Evolutionary conservation across 2,329 filamentous ascomycete species (phyloP).

Genomic region (Colletotrichum cereale): DNA sequence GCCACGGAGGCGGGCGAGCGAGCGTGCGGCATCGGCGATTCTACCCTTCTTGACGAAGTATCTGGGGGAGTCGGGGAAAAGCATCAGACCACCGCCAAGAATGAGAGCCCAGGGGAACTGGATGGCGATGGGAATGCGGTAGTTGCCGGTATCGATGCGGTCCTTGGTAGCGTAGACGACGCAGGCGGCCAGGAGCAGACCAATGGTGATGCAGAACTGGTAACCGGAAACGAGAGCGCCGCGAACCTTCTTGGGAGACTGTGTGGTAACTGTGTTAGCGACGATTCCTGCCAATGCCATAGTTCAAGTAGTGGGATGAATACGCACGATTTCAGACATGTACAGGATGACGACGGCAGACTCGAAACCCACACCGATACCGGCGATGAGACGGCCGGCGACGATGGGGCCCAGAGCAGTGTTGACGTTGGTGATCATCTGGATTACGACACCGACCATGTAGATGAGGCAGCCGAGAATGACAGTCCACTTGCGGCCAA

Average conservation of each 20-base stretch:
- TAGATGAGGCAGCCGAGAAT: slow-evolving; percentile 80
- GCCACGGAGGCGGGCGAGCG: slow-evolving; percentile 78
- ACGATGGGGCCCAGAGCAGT: slow-evolving; percentile 73
- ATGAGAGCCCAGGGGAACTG: slow-evolving; percentile 87
- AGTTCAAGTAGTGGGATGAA: not conserved
- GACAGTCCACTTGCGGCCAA: slow-evolving; percentile 80
- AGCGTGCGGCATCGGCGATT: slow-evolving; percentile 71
- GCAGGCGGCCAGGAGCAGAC: slow-evolving; percentile 79
- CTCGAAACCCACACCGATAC: slow-evolving; percentile 84
- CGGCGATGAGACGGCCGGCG: slow-evolving; percentile 79
- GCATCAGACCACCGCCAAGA: slow-evolving; percentile 76
- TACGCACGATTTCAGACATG: slow-evolving; percentile 82
- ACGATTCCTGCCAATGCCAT: not conserved
- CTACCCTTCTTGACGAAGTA: slow-evolving; percentile 86
- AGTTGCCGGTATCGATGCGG: slow-evolving; percentile 72
- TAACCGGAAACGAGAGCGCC: slow-evolving; percentile 85
- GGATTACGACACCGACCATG: slow-evolving; percentile 74
- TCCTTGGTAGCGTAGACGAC: slow-evolving; percentile 80
- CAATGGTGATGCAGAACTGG: slow-evolving; percentile 86
- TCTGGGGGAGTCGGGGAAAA: slow-evolving; percentile 87
- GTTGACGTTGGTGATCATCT: slow-evolving; percentile 65
- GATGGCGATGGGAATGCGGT: slow-evolving; percentile 84
- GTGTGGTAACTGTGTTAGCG: slow-evolving; percentile 41
- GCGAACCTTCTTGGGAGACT: slow-evolving; percentile 76
- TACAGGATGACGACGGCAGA: slow-evolving; percentile 86